Percentiles rank a stretch among this genome's conserved stretches.
Conservation (phyloP, 2,329 filamentous ascomycete genomes). For the Blastomyces parvus region DNA sequence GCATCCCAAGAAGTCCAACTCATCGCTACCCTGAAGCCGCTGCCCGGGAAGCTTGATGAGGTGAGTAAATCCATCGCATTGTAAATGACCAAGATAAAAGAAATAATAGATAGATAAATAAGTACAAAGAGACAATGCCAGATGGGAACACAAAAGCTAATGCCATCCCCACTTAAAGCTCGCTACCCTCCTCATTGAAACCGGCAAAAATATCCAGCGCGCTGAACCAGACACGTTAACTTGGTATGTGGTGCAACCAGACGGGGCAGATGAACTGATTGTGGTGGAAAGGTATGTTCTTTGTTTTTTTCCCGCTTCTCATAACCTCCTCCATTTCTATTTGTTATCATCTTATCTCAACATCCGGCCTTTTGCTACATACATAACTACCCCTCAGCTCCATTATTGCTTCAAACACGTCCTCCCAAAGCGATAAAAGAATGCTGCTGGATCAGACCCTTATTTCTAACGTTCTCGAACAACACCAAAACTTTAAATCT, state of each 20-base stretch:
- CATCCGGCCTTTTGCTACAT: too few relatives aligned
- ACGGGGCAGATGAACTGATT: slow-evolving; percentile 25
- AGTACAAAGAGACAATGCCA: background rate
- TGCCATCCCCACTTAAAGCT: slow-evolving; percentile 16
- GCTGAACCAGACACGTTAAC: slow-evolving; percentile 26
- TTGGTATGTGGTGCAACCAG: slow-evolving; percentile 24
- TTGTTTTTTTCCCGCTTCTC: background rate
- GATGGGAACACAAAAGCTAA: background rate
- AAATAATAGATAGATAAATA: background rate
- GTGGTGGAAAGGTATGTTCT: slow-evolving; percentile 25
- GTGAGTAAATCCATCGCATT: slow-evolving; percentile 15
- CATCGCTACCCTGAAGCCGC: slow-evolving; percentile 23
- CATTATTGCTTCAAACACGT: too few relatives aligned
- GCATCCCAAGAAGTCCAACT: slow-evolving; percentile 24
- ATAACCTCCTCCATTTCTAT: background rate
- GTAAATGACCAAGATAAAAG: too few relatives aligned
- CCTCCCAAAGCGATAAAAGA: background rate
- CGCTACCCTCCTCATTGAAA: slow-evolving; percentile 19
- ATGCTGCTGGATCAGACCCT: background rate
- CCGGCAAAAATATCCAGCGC: slow-evolving; percentile 24
- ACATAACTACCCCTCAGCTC: too few relatives aligned
- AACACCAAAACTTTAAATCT: background rate
- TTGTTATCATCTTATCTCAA: too few relatives aligned
- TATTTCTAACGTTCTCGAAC: background rate
- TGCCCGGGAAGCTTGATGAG: slow-evolving; percentile 27